Conservation (phyloP, 257 asterid species). For the Jasminum sambac region DNA sequence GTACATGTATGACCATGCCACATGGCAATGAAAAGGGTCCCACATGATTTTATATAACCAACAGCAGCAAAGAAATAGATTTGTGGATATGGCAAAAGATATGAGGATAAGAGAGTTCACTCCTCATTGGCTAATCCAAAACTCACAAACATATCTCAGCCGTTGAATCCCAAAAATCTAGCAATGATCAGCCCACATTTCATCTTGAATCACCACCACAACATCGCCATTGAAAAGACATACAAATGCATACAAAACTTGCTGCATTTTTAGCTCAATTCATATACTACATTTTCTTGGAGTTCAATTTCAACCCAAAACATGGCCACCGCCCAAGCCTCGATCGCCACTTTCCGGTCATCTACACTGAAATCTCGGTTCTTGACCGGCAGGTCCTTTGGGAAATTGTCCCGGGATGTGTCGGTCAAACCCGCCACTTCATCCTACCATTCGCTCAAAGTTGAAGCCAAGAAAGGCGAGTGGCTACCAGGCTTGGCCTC, state of each 20-base stretch:
- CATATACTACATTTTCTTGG: conserved; percentile 6
- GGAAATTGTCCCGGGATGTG: conserved; percentile 54
- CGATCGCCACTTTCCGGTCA: conserved; percentile 72
- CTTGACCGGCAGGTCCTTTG: conserved; percentile 62
- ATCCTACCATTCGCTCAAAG: conserved; percentile 45
- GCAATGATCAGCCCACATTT: conserved; percentile 33
- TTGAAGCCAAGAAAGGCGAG: conserved; percentile 95
- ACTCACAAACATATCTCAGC: conserved; percentile 43
- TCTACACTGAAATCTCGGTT: conserved; percentile 56
- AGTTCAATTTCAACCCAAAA: not conserved
- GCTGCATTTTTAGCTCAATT: conserved; percentile 22
- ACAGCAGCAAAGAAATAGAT: conserved; percentile 53
- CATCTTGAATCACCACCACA: conserved; percentile 54
- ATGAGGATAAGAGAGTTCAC: conserved; percentile 62
- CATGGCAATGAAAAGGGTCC: conserved; percentile 24
- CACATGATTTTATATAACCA: conserved; percentile 44
- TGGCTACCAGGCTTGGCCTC: conserved; percentile 95
- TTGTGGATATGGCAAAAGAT: conserved; percentile 53
- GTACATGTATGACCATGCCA: conserved; percentile 20
- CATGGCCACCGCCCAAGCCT: conserved; percentile 83
- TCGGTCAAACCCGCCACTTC: conserved; percentile 43
- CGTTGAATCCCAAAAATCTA: conserved; percentile 51
- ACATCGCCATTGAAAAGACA: conserved; percentile 23
- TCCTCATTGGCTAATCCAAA: conserved; percentile 56
- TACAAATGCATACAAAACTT: conserved; percentile 42